Conservation (phyloP, 805 yeast species). For the Nakazawaea ernobii region DNA sequence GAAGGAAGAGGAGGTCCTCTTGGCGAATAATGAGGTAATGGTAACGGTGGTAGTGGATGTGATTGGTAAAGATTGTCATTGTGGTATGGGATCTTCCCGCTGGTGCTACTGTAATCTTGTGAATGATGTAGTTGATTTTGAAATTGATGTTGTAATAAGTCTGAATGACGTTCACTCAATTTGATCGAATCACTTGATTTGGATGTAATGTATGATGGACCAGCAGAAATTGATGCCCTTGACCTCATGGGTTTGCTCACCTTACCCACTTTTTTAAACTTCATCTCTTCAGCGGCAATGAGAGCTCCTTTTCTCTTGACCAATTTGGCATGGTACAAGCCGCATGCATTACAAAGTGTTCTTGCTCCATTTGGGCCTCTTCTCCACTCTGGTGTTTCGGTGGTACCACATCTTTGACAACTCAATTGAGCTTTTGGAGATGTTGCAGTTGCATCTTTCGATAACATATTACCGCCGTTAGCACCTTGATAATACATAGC, state of each 20-base stretch:
- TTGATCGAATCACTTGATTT: not conserved
- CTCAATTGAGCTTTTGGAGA: slow-evolving; percentile 2
- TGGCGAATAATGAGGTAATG: slow-evolving; percentile 2
- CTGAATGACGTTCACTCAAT: slow-evolving; percentile 3
- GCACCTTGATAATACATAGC: not conserved
- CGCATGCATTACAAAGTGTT: slow-evolving; percentile 81
- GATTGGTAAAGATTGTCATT: not conserved
- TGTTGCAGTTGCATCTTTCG: not conserved
- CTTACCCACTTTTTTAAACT: slow-evolving; percentile 10
- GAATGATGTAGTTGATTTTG: slow-evolving; percentile 1
- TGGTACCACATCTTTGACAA: slow-evolving; percentile 35
- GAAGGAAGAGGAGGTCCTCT: not conserved
- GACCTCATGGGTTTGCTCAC: not conserved
- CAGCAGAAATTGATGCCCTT: not conserved
- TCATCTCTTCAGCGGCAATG: slow-evolving; percentile 43
- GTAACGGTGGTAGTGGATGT: not conserved
- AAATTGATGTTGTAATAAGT: slow-evolving; percentile 4
- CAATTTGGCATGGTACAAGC: slow-evolving; percentile 66
- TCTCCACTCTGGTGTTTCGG: slow-evolving; percentile 79
- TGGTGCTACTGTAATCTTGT: not conserved
- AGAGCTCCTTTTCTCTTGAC: slow-evolving; percentile 53
- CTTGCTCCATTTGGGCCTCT: slow-evolving; percentile 75
- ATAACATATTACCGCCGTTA: too few species aligned
- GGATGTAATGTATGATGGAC: not conserved
- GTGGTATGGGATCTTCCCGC: not conserved